Base-by-base conservation (phyloP, 768 basidiomycete genomes). In the Stropharia rugosoannulata region DNA sequence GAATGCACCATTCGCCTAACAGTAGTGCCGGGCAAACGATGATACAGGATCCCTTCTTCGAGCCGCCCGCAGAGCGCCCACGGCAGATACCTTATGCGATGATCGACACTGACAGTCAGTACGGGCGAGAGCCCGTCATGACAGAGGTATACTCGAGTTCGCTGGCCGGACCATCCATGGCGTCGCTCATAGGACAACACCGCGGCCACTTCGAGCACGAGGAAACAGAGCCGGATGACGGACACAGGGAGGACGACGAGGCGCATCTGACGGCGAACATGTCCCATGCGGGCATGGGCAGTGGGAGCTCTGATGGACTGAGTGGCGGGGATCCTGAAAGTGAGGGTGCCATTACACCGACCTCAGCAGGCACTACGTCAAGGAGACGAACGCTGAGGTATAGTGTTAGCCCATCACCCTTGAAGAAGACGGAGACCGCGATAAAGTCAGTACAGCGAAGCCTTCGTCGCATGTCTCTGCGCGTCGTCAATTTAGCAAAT, bases 401-500 rank as follows among this genome's bases (percentile, higher is more conserved):
- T 62, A 81, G 75, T 58, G 58, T 74, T 0, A 68, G 80, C 0
- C 74, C 83, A 6, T 86, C 86, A 0, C 84, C 88, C 1, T 66
- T 89, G 22, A 82, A 81, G 57, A 83, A 77, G 60, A 83, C 86
- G 2, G 81, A 83, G 2, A 78, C 80, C 0, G 83, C 80, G 9
- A 70, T 90, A 46, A 82, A 80, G 62, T 73, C 77, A 27, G 78
- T 89, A 27, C 82, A 82, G 13, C 75, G 77, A 54, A 82, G 75
- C 54, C 58, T 91, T 5, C 77, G 81, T 11, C 77, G 87, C 18
- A 84, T 85, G 47, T 90, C 89, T 9, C 66, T 87, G 56, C 85
- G 93, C 13, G 90, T 95, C n/a, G 92, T 91, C 42, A 93, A 92
- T 65, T 68, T 95, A 53, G 83, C 82, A 7, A 83, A 82, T 1